Conservation (phyloP, 345 rosid genomes). For the Eucalyptus regnans region DNA sequence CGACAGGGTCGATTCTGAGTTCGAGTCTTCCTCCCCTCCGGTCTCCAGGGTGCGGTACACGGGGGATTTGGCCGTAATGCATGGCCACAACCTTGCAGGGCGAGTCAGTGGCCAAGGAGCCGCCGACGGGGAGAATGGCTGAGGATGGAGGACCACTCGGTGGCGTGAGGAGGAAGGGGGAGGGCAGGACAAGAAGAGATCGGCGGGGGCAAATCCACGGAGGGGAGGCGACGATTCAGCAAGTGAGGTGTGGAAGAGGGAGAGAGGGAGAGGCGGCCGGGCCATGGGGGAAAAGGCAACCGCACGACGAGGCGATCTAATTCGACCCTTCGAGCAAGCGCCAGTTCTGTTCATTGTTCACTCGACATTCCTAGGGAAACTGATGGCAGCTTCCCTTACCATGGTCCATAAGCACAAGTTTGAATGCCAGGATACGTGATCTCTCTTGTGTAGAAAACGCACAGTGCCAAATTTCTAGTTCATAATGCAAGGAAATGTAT, state of each 20-base stretch:
- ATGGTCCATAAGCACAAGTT: background rate
- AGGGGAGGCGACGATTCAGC: background rate
- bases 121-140: background rate
- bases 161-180: fast-evolving
- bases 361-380: background rate
- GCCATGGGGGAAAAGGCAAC: background rate
- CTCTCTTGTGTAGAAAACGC: background rate
- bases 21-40: background rate
- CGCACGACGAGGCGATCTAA: background rate
- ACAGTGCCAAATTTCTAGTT: background rate
- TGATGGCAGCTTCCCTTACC: background rate
- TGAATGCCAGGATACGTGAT: background rate
- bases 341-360: background rate
- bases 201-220: background rate
- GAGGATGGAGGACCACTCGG: background rate
- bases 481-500: background rate
- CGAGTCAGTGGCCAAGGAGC: background rate
- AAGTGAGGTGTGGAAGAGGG: background rate
- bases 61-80: background rate
- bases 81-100: background rate
- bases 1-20: background rate
- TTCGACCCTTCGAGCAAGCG: background rate
- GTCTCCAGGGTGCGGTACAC: background rate
- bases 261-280: background rate
- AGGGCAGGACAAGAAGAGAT: background rate